Conservation (phyloP, 1,139 yeast genomes). For the Zygosaccharomyces sapae region DNA sequence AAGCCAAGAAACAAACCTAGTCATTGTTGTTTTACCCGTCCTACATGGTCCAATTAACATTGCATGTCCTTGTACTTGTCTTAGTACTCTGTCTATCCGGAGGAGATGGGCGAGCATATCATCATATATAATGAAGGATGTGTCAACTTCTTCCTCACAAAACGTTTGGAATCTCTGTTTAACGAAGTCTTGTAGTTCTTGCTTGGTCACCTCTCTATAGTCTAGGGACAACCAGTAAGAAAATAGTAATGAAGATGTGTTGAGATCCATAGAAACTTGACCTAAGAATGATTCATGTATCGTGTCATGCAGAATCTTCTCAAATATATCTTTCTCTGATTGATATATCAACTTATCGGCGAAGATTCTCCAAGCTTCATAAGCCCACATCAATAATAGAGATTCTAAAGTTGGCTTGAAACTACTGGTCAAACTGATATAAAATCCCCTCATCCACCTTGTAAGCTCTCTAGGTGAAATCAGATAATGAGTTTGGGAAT, state of each 20-base stretch:
- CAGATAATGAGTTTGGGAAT: conserved; percentile 53
- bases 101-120: conserved; percentile 72
- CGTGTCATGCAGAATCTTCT: conserved; percentile 40
- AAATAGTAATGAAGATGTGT: conserved; percentile 53
- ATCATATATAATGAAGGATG: conserved; percentile 59
- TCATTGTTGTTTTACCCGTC: conserved; percentile 73
- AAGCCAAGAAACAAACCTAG: conserved; percentile 88
- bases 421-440: conserved; percentile 49
- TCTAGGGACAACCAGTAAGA: conserved; percentile 68
- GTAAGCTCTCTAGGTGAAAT: conserved; percentile 92
- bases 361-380: conserved; percentile 76
- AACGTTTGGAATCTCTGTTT: conserved; percentile 64
- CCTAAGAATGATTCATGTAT: conserved; percentile 48
- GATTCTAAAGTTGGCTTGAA: conserved; percentile 14
- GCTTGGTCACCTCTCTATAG: conserved; percentile 54
- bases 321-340: conserved; percentile 53
- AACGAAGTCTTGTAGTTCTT: conserved; percentile 52
- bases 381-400: conserved; percentile 68
- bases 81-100: conserved; percentile 74
- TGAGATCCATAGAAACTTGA: conserved; percentile 39
- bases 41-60: conserved; percentile 84
- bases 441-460: conserved; percentile 76
- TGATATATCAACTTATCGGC: conserved; percentile 59
- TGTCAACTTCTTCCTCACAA: conserved; percentile 70
- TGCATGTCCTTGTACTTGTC: conserved; percentile 87